Evolutionary conservation across 345 rosid species (phyloP).

Genomic region (Eucalyptus erythrocorys): DNA sequence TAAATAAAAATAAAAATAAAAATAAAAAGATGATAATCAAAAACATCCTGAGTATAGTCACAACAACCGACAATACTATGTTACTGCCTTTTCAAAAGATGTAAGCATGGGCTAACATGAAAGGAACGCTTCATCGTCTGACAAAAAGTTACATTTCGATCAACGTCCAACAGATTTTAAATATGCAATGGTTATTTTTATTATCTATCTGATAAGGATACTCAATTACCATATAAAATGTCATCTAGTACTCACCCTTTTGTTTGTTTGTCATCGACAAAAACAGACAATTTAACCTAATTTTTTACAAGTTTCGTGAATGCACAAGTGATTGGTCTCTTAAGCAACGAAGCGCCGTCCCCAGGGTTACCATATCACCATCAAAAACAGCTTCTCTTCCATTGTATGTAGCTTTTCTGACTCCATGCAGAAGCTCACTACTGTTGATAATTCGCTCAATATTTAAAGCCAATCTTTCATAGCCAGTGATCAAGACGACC

Average conservation of each 20-base stretch:
- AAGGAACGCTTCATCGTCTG: neutral
- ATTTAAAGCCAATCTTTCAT: neutral
- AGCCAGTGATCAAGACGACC: neutral
- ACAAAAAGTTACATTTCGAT: neutral
- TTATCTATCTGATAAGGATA: neutral
- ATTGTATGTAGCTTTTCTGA: neutral
- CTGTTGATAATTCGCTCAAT: neutral
- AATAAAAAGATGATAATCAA: neutral
- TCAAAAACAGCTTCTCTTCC: neutral
- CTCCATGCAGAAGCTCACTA: neutral
- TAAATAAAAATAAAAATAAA: neutral
- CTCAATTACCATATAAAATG: neutral
- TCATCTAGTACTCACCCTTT: neutral
- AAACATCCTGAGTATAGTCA: neutral
- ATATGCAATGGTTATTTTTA: neutral
- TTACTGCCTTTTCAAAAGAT: neutral
- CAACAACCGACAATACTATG: neutral
- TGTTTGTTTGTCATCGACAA: neutral
- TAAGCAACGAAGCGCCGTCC: neutral
- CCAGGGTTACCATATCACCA: neutral
- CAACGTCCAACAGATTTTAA: neutral
- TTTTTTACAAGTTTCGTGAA: neutral
- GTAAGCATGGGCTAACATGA: neutral
- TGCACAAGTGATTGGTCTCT: neutral
- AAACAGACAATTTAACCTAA: neutral